phyloP scores from a whole-genome alignment of 148 eudicot species.

The Agrostemma githago region DNA sequence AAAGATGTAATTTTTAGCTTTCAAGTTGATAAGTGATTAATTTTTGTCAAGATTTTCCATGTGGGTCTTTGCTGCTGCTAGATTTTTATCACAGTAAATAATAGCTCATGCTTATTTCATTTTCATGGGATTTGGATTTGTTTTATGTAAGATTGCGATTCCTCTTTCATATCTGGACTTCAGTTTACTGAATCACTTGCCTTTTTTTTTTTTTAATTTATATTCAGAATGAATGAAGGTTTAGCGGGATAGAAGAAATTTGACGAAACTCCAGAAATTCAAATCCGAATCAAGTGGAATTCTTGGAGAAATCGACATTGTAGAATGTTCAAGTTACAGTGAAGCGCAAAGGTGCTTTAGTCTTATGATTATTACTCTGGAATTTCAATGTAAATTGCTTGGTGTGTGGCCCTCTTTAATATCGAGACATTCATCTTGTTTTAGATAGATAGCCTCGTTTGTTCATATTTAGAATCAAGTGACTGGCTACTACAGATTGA shows the following conservation, averaged over 20 bases:
- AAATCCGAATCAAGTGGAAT: conserved; percentile 10
- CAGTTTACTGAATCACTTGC: conserved; percentile 1
- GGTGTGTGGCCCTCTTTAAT: conserved; percentile 15
- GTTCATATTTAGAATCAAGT: no score
- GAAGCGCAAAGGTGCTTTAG: conserved; percentile 26
- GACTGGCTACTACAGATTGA: conserved; percentile 4
- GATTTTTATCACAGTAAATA: not conserved
- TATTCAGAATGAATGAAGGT: conserved; percentile 15
- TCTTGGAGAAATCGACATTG: conserved; percentile 24
- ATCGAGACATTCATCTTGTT: conserved; percentile 25
- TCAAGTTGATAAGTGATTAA: not conserved
- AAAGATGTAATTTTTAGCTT: conserved; percentile 17
- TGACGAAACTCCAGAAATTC: not conserved
- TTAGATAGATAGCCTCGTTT: no score
- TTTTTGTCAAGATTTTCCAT: not conserved
- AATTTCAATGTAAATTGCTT: conserved; percentile 18
- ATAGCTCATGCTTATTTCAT: not conserved
- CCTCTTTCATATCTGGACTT: not conserved
- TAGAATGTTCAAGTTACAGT: conserved; percentile 39
- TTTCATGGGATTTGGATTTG: conserved; percentile 13
- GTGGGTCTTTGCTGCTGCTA: not conserved
- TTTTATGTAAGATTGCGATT: not conserved
- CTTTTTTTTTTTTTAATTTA: not conserved
- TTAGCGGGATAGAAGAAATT: conserved; percentile 8
- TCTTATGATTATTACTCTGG: conserved; percentile 14